Evolutionary conservation across 2,329 filamentous ascomycete genomes (phyloP), one percentile per base, ranked within the genome.

Genomic region (Fusarium scirpi): DNA sequence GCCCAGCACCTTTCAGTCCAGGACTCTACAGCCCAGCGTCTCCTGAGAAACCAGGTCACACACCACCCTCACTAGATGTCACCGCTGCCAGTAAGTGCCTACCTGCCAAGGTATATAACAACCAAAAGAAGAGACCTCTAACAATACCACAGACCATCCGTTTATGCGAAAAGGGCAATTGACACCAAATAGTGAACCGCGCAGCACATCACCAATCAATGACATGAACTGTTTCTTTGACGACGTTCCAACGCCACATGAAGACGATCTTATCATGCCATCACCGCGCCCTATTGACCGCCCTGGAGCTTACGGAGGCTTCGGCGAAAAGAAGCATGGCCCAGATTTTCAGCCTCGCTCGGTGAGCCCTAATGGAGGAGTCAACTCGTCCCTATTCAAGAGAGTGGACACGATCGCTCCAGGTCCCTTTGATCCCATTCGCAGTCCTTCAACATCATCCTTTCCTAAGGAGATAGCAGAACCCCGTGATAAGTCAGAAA

Each of bases 341-440:
- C 67, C 66, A 18, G 69, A 71, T 25, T 59, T 69, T 27, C 71
- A 74, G 27, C 69, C 65, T 63, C 70, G 71, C 27, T 76, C 74
- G 24, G 51, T 70, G 38, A 73, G 72, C 40, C 71, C 76, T 44
- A 72, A 62, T 18, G 68, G 67, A 24, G 53, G 61, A 51, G 47
- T 70, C 29, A 72, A 74, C 48, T 70, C 77, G 8, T 82, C 76
- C 40, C 74, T 93, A 29, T 74, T 91, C 71, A 85, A 87, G 67
- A 86, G 89, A 54, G 88, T 92, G 84, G 87, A 92, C 70, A 85
- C 82, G 11, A 90, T 92, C 74, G 85, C 88, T 2, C 88, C 90
- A 2, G 90, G 89, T 0, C 90, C 91, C 0, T 92, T 93, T 72
- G 88, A 89, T 68, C 78, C 84, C 32, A 80, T 76, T 67, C 79